phyloP scores from a whole-genome alignment of 2,329 filamentous ascomycete species.

The Botrytis fabae region DNA sequence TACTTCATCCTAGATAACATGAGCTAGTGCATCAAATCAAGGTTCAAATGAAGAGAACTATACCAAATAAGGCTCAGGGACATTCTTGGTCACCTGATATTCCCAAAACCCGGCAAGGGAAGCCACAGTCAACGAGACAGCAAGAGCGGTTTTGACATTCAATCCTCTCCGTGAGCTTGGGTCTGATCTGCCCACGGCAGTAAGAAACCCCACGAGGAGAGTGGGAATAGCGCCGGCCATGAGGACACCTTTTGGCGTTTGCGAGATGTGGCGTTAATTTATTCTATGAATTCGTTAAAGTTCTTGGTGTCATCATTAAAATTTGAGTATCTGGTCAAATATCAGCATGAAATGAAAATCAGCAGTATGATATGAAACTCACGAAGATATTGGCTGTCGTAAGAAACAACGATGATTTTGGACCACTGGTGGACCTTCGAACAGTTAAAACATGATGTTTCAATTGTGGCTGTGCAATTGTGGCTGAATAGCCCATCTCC shows the following conservation, averaged over 20 bases:
- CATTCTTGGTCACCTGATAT: slow-evolving; percentile 34
- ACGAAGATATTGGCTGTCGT: background rate
- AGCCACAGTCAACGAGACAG: background rate
- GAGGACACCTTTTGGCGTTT: slow-evolving; percentile 31
- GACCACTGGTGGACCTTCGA: background rate
- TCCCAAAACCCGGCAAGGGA: slow-evolving; percentile 32
- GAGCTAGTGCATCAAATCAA: background rate
- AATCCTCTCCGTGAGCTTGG: background rate
- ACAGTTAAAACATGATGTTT: background rate
- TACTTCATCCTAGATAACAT: slow-evolving; percentile 67
- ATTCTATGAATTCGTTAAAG: background rate
- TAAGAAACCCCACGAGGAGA: slow-evolving; percentile 10
- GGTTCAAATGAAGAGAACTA: background rate
- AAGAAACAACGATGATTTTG: background rate
- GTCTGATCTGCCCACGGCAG: background rate
- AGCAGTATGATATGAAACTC: background rate
- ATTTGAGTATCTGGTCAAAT: background rate
- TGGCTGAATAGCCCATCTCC: background rate
- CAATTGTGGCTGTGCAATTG: background rate
- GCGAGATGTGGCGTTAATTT: background rate
- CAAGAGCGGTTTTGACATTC: background rate
- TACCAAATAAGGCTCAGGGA: slow-evolving; percentile 38
- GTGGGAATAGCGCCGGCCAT: slow-evolving; percentile 39
- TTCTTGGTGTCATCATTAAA: background rate
- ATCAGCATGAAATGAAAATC: background rate